Base-by-base conservation (phyloP, 805 yeast genomes). In the Candida sphagnicola region DNA sequence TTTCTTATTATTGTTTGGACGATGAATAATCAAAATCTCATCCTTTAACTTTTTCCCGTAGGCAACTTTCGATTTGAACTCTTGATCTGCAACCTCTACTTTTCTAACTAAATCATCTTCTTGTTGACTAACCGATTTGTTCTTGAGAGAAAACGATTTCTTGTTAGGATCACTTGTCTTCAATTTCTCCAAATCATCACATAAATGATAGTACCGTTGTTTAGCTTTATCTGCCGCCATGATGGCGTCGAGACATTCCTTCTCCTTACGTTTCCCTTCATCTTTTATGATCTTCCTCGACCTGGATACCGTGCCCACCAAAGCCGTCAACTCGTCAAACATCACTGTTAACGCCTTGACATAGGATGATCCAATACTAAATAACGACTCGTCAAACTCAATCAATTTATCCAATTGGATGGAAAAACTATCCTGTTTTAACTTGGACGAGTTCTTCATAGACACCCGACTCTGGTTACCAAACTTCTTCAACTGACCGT, bases 221-320 rank as follows among this genome's bases (percentile, higher is more conserved):
- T 85, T 86, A 12, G 97, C 95, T 74, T 91, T 91, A 47, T 87
- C 96, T 1, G 95, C 96, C 31, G 77, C 75, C 40, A 71, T 67
- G 35, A 89, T 90, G 5, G 96, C 80, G 41, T 93, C 98, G 10
- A 71, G 54, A 25, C 89, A 90, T 42, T 84, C 95, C 54, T 85
- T 88, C 55, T 93, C 99, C 49, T 82, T 77, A 35, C 85, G 72
- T 51, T 78, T 74, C 31, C 89, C 87, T 41, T 85, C 85, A 34
- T 93, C 98, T 58, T 93, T 93, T 38, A 80, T 65, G 24, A 72
- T 49, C 57, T 90, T 93, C 48, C 99, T 74, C 45, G 80, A 68
- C 43, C 84, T 77, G 8, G 85, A 72, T 46, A 89, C 78, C 2
- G 88, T 78, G 14, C 77, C 70, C 13, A 85, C 71, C 44, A 93